These are phyloP conservation scores for Lentinula raphanica DNA, from an alignment of 768 basidiomycete genomes.

Conservation along the genomic window DNA sequence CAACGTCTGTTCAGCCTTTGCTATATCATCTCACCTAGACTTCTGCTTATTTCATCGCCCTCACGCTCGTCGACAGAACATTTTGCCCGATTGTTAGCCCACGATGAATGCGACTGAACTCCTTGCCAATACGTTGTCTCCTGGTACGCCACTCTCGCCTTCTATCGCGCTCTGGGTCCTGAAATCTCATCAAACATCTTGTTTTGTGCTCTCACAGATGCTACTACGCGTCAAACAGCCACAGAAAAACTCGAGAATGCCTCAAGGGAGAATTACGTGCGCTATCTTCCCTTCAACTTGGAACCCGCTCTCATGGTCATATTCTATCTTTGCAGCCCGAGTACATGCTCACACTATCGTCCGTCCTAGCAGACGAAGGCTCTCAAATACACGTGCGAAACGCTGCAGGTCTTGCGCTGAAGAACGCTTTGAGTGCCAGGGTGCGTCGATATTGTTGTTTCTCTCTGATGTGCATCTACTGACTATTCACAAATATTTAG, in stretches of 20 bases:
- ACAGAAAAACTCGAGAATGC: conserved; percentile 85
- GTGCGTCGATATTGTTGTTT: conserved; percentile 45
- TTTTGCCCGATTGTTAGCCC: conserved; percentile 15
- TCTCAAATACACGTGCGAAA: conserved; percentile 74
- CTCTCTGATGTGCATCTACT: not conserved
- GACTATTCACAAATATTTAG: conserved; percentile 33
- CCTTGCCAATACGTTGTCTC: conserved; percentile 87
- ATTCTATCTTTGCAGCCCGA: conserved; percentile 55
- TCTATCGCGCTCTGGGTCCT: conserved; percentile 25
- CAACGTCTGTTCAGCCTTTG: conserved; percentile 13
- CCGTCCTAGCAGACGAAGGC: conserved; percentile 75
- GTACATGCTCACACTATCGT: conserved; percentile 88
- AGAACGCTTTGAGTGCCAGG: conserved; percentile 88
- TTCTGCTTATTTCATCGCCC: conserved; percentile 15
- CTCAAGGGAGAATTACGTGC: conserved; percentile 83
- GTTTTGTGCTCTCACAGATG: conserved; percentile 48
- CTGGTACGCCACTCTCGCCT: conserved; percentile 51
- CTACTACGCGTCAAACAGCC: conserved; percentile 86
- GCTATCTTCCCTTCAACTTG: conserved; percentile 26
- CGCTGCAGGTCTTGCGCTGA: conserved; percentile 94
- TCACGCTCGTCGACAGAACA: conserved; percentile 11
- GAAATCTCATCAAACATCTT: conserved; percentile 10
- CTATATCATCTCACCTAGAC: conserved; percentile 11
- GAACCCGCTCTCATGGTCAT: conserved; percentile 12
- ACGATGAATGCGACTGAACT: conserved; percentile 90